Evolutionary conservation across 345 rosid genomes (phyloP), one percentile per base, ranked within the genome.

Genomic region (Hibiscus mutabilis): DNA sequence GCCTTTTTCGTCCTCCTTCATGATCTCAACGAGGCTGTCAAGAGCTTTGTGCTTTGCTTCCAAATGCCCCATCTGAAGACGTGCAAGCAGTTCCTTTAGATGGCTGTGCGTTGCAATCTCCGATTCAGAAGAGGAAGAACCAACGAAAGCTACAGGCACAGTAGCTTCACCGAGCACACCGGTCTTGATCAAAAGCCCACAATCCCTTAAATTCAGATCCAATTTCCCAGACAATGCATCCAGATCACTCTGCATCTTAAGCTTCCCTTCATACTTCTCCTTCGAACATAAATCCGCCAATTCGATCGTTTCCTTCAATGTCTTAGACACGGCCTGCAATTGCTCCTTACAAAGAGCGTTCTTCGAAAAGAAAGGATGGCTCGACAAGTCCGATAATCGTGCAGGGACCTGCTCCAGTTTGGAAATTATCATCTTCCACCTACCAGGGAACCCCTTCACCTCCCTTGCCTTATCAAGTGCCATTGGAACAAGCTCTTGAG

Each of bases 1-100:
- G 40, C 77, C 67, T 60, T 87, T 90, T 78, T 92, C 96, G 63
- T 92, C 99, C 58, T 95, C 96, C 80, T 89, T 90, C 98, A 92
- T 87, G 51, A 85, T 73, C 67, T 91, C 92, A 0, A 88, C 85
- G 0, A 95, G 83, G 44, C 79, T 73, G 72, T 88, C 97, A 12
- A 95, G 86, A 5, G 99, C 99, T 77, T 76, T 86, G 52, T 90
- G 97, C 76, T 95, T 92, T 0, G 98, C 88, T 78, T 95, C 99
- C 88, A 92, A 74, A 64, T 92, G 94, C 57, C 99, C 97, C 13
- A 95, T 92, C 78, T 95, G 99, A 77, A 95, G 97, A 70, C 99
- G 80, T 13, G 98, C 96, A 49, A 92, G 90, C 79, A 95, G 71
- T 66, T 95, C 99, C 77, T 79, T 84, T 21, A 86, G 72, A 56